Evolutionary conservation across 768 basidiomycete genomes (phyloP).

Genomic region (Boletus edulis): DNA sequence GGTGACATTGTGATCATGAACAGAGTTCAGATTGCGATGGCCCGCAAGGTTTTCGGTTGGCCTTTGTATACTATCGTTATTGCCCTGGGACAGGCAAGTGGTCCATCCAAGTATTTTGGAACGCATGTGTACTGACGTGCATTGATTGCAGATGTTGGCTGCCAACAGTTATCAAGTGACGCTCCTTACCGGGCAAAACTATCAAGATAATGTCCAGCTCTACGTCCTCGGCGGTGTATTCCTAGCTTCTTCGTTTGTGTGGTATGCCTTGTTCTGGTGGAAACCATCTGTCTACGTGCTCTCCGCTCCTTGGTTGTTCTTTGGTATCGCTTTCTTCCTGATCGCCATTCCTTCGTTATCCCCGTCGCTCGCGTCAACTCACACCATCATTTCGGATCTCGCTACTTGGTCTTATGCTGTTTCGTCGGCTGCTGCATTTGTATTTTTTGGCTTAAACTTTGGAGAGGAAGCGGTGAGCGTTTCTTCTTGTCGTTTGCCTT

Average conservation of each 20-base stretch:
- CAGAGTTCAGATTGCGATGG: slow-evolving; percentile 78
- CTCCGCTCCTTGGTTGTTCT: slow-evolving; percentile 88
- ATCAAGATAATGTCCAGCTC: slow-evolving; percentile 74
- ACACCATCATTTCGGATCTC: slow-evolving; percentile 64
- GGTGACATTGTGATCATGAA: slow-evolving; percentile 80
- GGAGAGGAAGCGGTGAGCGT: slow-evolving; percentile 86
- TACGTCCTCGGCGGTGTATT: slow-evolving; percentile 92
- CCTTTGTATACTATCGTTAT: slow-evolving; percentile 90
- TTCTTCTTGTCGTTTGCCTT: background rate
- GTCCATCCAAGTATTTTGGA: background rate
- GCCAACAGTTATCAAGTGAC: slow-evolving; percentile 96
- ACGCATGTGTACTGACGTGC: background rate
- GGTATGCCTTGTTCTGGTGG: slow-evolving; percentile 88
- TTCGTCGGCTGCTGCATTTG: slow-evolving; percentile 90
- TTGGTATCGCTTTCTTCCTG: slow-evolving; percentile 85
- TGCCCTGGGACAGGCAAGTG: slow-evolving; percentile 70
- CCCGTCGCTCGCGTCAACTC: slow-evolving; percentile 53
- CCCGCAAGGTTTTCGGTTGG: slow-evolving; percentile 80
- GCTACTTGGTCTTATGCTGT: slow-evolving; percentile 92
- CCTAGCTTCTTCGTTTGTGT: slow-evolving; percentile 78
- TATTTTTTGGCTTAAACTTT: slow-evolving; percentile 94
- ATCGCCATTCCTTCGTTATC: slow-evolving; percentile 84
- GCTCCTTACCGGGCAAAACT: slow-evolving; percentile 82
- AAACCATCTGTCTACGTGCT: slow-evolving; percentile 88
- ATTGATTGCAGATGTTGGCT: slow-evolving; percentile 61